These are phyloP conservation scores for Arabis alpina DNA, from an alignment of 345 rosid genomes.

Conservation along the genomic window DNA sequence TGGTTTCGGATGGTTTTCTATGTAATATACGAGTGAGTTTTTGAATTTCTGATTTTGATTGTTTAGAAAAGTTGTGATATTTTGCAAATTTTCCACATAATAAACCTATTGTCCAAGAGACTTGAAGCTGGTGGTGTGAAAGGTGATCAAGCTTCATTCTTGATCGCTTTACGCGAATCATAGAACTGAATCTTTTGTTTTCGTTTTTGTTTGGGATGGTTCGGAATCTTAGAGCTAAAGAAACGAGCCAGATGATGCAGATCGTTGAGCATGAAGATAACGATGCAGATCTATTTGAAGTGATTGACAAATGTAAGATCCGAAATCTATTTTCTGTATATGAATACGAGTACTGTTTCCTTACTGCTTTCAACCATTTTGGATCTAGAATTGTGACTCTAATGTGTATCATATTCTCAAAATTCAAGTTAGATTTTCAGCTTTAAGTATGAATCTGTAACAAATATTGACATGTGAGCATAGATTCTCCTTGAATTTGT, in stretches of 20 bases:
- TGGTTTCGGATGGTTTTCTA: too few species aligned
- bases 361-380: background rate
- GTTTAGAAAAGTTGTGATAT: too few species aligned
- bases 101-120: too few species aligned
- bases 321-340: background rate
- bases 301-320: conserved; percentile 66
- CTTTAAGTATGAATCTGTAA: conserved; percentile 12
- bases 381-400: background rate
- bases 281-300: conserved; percentile 73
- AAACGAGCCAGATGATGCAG: conserved; percentile 61
- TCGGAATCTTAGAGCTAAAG: conserved; percentile 61
- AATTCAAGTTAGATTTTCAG: background rate
- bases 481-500: conserved; percentile 6
- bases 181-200: conserved; percentile 38
- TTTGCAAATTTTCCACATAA: too few species aligned
- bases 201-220: conserved; percentile 2
- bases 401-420: background rate
- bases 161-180: too few species aligned
- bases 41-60: too few species aligned
- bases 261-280: conserved; percentile 70
- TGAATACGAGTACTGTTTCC: background rate
- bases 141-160: too few species aligned
- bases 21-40: too few species aligned
- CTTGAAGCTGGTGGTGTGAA: too few species aligned
- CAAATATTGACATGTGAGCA: background rate